Evolutionary conservation across 169 alveolate genomes (phyloP), one percentile per base, ranked within the genome.

Genomic region (Eimeria brunetti): DNA sequence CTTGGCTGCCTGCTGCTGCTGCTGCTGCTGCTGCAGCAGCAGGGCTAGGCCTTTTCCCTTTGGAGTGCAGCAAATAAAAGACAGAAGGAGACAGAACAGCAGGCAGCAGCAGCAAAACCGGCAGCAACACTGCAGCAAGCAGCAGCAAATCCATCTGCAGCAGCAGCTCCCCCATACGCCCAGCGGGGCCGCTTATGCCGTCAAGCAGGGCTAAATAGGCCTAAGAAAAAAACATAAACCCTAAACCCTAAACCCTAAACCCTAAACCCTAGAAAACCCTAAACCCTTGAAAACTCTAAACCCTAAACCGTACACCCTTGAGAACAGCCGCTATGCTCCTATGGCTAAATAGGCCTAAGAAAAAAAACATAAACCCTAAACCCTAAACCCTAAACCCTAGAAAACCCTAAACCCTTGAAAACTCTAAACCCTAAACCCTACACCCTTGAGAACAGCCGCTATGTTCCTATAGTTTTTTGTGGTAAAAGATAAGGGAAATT

Each of bases 131-230:
- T 36, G 36, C 92, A 1, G 41, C 16, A 22, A 38, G 58, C 46
- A 85, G 49, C 81, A 85, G 92, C 92, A 85, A 49, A 27, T 85
- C 92, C 30, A 22, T 56, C n/a, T 33, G 71, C n/a, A 85, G 41
- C 58, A 85, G 38, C 41, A 44, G 36, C 81, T 85, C 92, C 62
- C 92, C 92, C 14, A 2, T 62, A 46, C 92, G 92, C 3, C 92
- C 92, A 20, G 92, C 80, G 41, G 92, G 92, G 41, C 92, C 92
- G 60, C 92, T 85, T 16, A 51, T 41, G 76, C 92, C 92, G 36
- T 85, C 92, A 24, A 85, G 92, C 22, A 85, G 60, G 62, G 78
- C 92, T 41, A 85, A 20, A 41, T 85, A 51, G 27, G 92, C 92
- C 92, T 85, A 22, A 56, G 73, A 56, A 18, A 60, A 60, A 56